A percentile compares a stretch with the other conserved stretches of the same genome.
Evolutionary conservation across 495 filamentous ascomycete genomes (phyloP).

Genomic region (Chaetomium tenue): DNA sequence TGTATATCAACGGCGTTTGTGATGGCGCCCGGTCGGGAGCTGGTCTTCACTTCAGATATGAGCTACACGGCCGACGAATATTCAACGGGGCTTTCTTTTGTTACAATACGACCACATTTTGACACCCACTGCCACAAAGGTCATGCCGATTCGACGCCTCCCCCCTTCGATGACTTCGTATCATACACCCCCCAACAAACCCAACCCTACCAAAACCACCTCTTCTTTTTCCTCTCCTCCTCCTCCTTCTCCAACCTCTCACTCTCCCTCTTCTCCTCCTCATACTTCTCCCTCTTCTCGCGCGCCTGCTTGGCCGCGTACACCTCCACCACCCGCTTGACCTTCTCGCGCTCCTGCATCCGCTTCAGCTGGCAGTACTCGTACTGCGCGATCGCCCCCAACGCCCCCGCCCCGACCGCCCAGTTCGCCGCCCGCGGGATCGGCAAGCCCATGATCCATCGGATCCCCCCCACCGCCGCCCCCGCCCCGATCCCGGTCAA

Average conservation of each 20-base stretch:
- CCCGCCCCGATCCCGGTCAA: conserved; percentile 78
- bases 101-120: background rate
- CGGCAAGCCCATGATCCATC: conserved; percentile 62
- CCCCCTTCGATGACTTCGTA: background rate
- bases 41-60: background rate
- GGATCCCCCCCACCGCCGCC: conserved; percentile 67
- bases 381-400: conserved; percentile 63
- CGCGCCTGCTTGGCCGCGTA: conserved; percentile 65
- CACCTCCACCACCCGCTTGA: conserved; percentile 76
- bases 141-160: background rate
- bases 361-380: conserved; percentile 78
- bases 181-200: background rate
- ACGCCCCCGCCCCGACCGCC: conserved; percentile 73
- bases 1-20: background rate
- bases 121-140: background rate
- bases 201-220: conserved; percentile 53
- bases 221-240: conserved; percentile 35
- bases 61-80: background rate
- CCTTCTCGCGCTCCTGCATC: conserved; percentile 67
- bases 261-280: conserved; percentile 47
- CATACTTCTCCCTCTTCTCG: conserved; percentile 50
- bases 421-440: conserved; percentile 69
- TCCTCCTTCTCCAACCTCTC: conserved; percentile 51
- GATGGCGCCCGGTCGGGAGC: background rate
- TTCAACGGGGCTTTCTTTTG: background rate